phyloP scores from a whole-genome alignment of 2,329 filamentous ascomycete species.

The Colletotrichum limetticola region DNA sequence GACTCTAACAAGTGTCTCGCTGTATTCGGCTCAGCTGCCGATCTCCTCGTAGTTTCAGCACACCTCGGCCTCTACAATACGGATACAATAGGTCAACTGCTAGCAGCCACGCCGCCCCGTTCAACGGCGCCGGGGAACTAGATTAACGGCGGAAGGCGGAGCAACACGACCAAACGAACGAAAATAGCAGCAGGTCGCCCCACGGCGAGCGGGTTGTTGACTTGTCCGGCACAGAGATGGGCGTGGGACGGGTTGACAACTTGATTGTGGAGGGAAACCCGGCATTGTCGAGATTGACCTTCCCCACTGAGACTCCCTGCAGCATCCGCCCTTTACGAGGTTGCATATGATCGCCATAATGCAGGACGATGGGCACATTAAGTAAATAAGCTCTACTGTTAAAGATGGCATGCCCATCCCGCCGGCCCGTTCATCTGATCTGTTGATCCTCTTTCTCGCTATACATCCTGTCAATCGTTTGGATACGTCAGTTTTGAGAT shows the following conservation, averaged over 20 bases:
- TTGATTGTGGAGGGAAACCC: neutral
- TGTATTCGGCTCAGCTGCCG: neutral
- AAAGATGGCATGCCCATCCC: neutral
- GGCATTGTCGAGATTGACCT: conserved; percentile 18
- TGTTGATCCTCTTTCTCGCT: neutral
- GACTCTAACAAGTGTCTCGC: too few relatives aligned
- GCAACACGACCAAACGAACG: neutral
- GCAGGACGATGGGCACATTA: neutral
- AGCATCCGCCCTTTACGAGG: conserved; percentile 12
- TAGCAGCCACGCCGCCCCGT: neutral
- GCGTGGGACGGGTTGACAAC: too few relatives aligned
- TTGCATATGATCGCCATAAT: conserved; percentile 11
- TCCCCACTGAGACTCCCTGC: conserved; percentile 7
- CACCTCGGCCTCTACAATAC: neutral
- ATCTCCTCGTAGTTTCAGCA: neutral
- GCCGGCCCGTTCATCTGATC: neutral
- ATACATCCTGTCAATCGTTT: neutral
- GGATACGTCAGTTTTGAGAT: neutral
- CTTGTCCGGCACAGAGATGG: neutral
- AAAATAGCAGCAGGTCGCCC: conserved; percentile 19
- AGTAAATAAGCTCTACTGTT: neutral
- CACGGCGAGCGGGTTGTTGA: conserved; percentile 7
- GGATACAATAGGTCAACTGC: neutral
- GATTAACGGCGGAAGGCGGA: neutral
- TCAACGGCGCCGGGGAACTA: neutral